Conservation (phyloP, 2,329 filamentous ascomycete genomes). For the Talaromyces sp. region DNA sequence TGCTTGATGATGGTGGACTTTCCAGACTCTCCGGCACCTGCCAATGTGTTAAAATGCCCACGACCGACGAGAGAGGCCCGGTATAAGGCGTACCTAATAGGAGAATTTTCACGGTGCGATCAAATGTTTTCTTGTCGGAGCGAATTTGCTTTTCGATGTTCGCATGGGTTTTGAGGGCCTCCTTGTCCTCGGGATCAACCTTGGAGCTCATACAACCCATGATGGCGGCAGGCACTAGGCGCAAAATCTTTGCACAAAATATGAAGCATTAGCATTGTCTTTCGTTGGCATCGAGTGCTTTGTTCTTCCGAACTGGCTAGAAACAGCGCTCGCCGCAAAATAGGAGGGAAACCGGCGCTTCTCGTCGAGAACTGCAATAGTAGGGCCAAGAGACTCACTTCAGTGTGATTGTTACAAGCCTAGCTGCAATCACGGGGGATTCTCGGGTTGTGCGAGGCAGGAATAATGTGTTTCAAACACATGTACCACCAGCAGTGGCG, state of each 20-base stretch:
- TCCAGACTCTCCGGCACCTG: conserved; percentile 89
- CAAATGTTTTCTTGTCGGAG: conserved; percentile 78
- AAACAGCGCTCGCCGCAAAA: neutral
- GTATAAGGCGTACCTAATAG: conserved; percentile 64
- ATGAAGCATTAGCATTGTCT: neutral
- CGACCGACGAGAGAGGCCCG: neutral
- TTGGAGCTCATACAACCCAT: conserved; percentile 44
- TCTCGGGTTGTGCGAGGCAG: neutral
- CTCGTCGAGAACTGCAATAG: neutral
- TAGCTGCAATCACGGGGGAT: neutral
- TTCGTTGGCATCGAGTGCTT: neutral
- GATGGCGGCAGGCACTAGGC: conserved; percentile 9
- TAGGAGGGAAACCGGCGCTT: neutral
- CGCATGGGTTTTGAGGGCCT: conserved; percentile 37
- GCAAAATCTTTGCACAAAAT: neutral
- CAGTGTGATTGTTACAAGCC: neutral
- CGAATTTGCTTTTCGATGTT: conserved; percentile 84
- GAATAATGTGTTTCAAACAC: neutral
- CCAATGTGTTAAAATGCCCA: neutral
- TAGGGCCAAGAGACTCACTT: neutral
- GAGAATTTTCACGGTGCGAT: conserved; percentile 87
- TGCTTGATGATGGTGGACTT: conserved; percentile 98
- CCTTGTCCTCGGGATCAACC: conserved; percentile 33
- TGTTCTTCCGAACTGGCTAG: neutral
- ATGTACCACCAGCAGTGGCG: neutral